These are phyloP conservation scores for Globisporangium emineosum DNA, from an alignment of 352 stramenopile genomes.

Conservation along the genomic window DNA sequence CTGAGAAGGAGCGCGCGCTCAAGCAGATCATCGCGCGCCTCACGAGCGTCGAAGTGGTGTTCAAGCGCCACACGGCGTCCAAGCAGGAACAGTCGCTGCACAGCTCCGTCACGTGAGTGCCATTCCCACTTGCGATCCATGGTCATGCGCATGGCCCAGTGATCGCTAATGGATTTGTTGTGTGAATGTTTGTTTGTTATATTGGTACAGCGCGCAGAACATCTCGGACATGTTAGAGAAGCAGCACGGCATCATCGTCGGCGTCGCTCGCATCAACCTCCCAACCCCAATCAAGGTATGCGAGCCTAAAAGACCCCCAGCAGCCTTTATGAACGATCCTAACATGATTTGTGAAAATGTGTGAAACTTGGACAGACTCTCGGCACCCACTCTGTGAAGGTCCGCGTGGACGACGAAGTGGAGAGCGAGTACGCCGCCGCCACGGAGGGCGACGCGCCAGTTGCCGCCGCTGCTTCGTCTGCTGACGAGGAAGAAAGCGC, in stretches of 20 bases:
- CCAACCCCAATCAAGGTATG: constrained; percentile 66
- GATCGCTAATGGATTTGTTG: neutral
- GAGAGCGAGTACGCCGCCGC: constrained; percentile 64
- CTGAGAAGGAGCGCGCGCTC: constrained; percentile 25
- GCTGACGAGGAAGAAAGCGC: constrained; percentile 19
- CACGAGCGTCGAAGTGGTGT: constrained; percentile 57
- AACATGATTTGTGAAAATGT: neutral
- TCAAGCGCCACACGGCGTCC: constrained; percentile 75
- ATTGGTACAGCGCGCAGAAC: constrained; percentile 51
- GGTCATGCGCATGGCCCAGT: neutral
- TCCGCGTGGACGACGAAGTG: constrained; percentile 78
- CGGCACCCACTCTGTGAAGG: constrained; percentile 75
- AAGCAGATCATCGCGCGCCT: constrained; percentile 64
- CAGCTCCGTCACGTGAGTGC: constrained; percentile 56
- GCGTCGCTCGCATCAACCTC: constrained; percentile 72
- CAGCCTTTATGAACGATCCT: neutral
- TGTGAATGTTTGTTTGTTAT: neutral
- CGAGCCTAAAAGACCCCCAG: neutral
- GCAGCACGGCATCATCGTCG: constrained; percentile 78
- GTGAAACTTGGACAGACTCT: constrained; percentile 48
- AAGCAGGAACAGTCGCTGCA: constrained; percentile 60
- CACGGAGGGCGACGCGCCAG: constrained; percentile 21
- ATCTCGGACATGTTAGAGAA: constrained; percentile 87
- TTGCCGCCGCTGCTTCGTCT: constrained; percentile 15
- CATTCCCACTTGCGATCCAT: neutral